A percentile compares a stretch with the other conserved stretches of the same genome.
phyloP scores from a whole-genome alignment of 2,329 filamentous ascomycete species.

The Pleoardoris graminearum region DNA sequence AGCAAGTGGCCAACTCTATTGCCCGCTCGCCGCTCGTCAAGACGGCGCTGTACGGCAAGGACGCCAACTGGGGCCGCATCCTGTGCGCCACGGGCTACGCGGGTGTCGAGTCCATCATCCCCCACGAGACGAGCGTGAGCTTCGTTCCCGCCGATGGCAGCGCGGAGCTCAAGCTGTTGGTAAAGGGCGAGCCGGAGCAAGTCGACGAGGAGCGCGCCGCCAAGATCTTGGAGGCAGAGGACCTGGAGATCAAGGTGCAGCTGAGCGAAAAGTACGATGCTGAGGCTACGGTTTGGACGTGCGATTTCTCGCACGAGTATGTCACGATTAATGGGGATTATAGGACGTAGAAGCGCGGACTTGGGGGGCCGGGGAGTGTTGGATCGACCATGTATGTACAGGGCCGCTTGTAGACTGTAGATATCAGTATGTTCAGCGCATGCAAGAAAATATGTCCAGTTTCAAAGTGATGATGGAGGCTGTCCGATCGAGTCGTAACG shows the following conservation, averaged over 20 bases:
- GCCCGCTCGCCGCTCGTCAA: slow-evolving; percentile 93
- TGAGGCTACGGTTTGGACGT: slow-evolving; percentile 79
- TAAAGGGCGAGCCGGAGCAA: slow-evolving; percentile 77
- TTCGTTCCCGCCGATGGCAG: slow-evolving; percentile 80
- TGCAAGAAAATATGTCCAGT: too few species aligned
- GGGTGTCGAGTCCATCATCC: slow-evolving; percentile 66
- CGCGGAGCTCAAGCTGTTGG: slow-evolving; percentile 72
- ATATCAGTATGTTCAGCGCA: too few species aligned
- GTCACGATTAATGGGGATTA: slow-evolving; percentile 72
- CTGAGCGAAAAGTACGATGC: slow-evolving; percentile 68
- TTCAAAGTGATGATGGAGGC: too few species aligned
- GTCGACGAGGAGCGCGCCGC: slow-evolving; percentile 77
- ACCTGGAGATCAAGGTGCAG: slow-evolving; percentile 76
- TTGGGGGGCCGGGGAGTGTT: too few species aligned
- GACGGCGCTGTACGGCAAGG: slow-evolving; percentile 93
- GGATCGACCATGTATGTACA: too few species aligned
- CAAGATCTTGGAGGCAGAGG: slow-evolving; percentile 74
- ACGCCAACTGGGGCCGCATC: slow-evolving; percentile 98
- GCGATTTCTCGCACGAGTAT: slow-evolving; percentile 85
- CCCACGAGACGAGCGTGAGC: slow-evolving; percentile 74
- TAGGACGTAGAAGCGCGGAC: slow-evolving; percentile 51
- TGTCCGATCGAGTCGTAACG: too few species aligned
- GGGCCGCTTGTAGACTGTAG: too few species aligned
- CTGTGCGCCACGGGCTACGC: slow-evolving; percentile 90
- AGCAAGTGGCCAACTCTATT: slow-evolving; percentile 82